phyloP scores from a whole-genome alignment of 768 basidiomycete species.

The Aureoboletus auriporus region DNA sequence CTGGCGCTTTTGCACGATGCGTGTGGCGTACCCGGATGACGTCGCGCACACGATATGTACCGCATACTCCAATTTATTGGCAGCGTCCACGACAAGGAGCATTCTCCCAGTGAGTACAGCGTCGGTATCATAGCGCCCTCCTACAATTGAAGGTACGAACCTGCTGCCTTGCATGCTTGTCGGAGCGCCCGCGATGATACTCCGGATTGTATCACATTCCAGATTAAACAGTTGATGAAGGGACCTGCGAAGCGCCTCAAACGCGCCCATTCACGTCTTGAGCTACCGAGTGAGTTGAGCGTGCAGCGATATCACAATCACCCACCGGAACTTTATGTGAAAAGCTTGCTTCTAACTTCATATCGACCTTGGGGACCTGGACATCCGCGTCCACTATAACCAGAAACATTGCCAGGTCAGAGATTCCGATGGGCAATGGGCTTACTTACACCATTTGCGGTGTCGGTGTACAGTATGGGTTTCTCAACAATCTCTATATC shows the following conservation, averaged over 20 bases:
- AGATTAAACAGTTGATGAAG: conserved; percentile 28
- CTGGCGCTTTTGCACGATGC: conserved; percentile 29
- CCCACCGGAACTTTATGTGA: conserved; percentile 43
- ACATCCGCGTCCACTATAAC: conserved; percentile 5
- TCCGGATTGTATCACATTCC: conserved; percentile 26
- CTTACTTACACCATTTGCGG: not conserved
- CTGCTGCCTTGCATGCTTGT: conserved; percentile 21
- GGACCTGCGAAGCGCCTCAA: conserved; percentile 37
- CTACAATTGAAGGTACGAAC: conserved; percentile 9
- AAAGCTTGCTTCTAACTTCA: conserved; percentile 36
- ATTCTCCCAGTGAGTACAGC: too few relatives aligned
- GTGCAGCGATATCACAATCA: not conserved
- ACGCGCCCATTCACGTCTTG: conserved; percentile 32
- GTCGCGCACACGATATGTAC: conserved; percentile 50
- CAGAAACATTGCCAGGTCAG: too few relatives aligned
- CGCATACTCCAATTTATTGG: conserved; percentile 46
- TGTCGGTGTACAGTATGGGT: not conserved
- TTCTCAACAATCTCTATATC: conserved; percentile 14
- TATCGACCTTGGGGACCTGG: conserved; percentile 26
- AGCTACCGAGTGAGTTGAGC: conserved; percentile 20
- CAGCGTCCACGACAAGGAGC: conserved; percentile 37
- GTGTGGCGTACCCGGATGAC: conserved; percentile 43
- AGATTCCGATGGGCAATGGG: not conserved
- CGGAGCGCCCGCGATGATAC: conserved; percentile 9
- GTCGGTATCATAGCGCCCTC: not conserved